Percentiles rank a stretch among this genome's conserved stretches.
phyloP scores from a whole-genome alignment of 2,329 filamentous ascomycete species.

The Aspergillus fructus region DNA sequence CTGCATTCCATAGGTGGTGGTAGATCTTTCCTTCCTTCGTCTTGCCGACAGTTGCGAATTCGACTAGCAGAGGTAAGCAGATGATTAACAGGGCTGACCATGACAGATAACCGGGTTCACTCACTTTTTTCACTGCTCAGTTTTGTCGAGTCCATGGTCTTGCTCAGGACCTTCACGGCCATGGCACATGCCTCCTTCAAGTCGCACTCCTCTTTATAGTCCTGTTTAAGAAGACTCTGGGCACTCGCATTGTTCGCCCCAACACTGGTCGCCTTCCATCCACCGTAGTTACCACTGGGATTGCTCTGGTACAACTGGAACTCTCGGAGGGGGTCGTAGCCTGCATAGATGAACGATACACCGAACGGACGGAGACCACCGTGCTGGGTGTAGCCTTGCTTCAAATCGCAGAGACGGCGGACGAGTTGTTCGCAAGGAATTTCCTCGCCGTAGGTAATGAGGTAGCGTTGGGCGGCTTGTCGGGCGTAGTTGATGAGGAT shows the following conservation, averaged over 20 bases:
- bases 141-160: constrained; percentile 99
- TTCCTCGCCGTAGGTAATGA: constrained; percentile 99
- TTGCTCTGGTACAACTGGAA: constrained; percentile 99
- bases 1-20: constrained; percentile 93
- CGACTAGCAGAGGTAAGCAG: constrained; percentile 60
- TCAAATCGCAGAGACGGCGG: constrained; percentile 91
- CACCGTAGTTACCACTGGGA: constrained; percentile 96
- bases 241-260: constrained; percentile 98
- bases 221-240: constrained; percentile 95
- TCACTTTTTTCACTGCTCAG: constrained; percentile 98
- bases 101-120: constrained; percentile 35
- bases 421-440: constrained; percentile 99
- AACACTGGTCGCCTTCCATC: constrained; percentile 98
- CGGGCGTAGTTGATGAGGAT: constrained; percentile 99
- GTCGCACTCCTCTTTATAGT: constrained; percentile 98
- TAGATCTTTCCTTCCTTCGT: constrained; percentile 96
- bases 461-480: constrained; percentile 93
- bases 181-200: constrained; percentile 94
- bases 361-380: constrained; percentile 97
- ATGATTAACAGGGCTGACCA: constrained; percentile 13
- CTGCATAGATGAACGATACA: constrained; percentile 99
- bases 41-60: constrained; percentile 96
- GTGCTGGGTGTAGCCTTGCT: constrained; percentile 99
- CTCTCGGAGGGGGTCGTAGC: constrained; percentile 91
- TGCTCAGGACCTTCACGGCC: constrained; percentile 98